These are phyloP conservation scores for Talaromyces amestolkiae DNA, from an alignment of 2,329 filamentous ascomycete genomes.

Conservation along the genomic window DNA sequence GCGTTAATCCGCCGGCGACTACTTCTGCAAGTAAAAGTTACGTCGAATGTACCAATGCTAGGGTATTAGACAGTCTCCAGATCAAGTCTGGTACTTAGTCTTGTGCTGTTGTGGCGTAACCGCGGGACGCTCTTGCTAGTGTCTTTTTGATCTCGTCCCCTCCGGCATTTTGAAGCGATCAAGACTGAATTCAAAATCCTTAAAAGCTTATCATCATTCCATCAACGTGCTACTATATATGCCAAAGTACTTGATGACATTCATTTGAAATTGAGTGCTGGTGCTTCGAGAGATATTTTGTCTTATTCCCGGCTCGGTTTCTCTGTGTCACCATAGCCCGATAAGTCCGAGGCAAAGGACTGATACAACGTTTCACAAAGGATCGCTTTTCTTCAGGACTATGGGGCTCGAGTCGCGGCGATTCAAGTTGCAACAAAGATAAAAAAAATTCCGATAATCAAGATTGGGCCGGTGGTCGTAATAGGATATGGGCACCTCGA, in stretches of 20 bases:
- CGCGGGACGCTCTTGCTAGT: neutral
- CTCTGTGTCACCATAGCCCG: neutral
- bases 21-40: neutral
- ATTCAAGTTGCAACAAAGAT: neutral
- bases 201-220: neutral
- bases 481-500: slow-evolving; percentile 18
- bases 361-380: neutral
- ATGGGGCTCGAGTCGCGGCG: neutral
- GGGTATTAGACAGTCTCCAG: neutral
- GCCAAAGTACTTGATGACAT: neutral
- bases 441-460: neutral
- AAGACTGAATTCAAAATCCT: neutral
- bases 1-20: too few relatives aligned
- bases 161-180: neutral
- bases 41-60: neutral
- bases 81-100: neutral
- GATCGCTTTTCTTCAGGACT: neutral
- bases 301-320: neutral
- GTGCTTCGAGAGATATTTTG: neutral
- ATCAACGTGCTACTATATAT: too few relatives aligned
- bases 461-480: neutral
- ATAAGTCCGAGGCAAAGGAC: neutral
- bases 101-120: neutral
- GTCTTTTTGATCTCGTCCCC: neutral
- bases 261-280: neutral